phyloP scores from a whole-genome alignment of 768 basidiomycete species.

The Paxillus rubicundulus region DNA sequence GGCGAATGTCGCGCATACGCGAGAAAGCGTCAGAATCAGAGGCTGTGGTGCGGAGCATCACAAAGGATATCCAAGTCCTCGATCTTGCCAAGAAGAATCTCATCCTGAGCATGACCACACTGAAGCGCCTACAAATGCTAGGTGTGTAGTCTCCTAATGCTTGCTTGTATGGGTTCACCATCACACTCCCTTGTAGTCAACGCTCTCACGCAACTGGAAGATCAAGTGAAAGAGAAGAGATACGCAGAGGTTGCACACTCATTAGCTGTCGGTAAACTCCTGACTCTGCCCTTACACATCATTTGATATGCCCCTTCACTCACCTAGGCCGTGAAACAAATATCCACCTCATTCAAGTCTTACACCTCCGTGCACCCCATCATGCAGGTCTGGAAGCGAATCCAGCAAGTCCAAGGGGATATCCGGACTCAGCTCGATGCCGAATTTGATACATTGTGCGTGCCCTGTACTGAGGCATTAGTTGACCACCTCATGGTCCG shows the following conservation, averaged over 20 bases:
- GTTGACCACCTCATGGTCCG: background rate
- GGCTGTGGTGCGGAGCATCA: conserved; percentile 92
- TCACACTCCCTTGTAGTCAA: conserved; percentile 54
- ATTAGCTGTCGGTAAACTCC: conserved; percentile 54
- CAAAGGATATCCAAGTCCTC: conserved; percentile 92
- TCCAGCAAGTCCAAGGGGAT: conserved; percentile 80
- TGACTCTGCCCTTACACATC: conserved; percentile 12
- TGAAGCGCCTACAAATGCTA: conserved; percentile 92
- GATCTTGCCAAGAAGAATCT: conserved; percentile 95
- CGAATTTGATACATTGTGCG: conserved; percentile 92
- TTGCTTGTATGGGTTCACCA: background rate
- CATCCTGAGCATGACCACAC: conserved; percentile 80
- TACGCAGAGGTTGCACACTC: conserved; percentile 85
- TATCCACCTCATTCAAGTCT: conserved; percentile 75
- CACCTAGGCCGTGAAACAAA: conserved; percentile 80
- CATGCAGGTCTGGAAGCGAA: conserved; percentile 70
- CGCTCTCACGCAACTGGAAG: conserved; percentile 77
- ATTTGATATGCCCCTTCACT: conserved; percentile 1
- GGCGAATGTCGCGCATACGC: conserved; percentile 93
- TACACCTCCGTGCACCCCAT: conserved; percentile 77
- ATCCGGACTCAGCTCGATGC: conserved; percentile 77
- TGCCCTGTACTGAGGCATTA: conserved; percentile 8
- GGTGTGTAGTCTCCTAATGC: conserved; percentile 47
- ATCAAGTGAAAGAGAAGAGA: conserved; percentile 69
- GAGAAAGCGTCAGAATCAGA: conserved; percentile 98